Evolutionary conservation across 2,329 filamentous ascomycete genomes (phyloP).

Genomic region (Juglanconis sp.): DNA sequence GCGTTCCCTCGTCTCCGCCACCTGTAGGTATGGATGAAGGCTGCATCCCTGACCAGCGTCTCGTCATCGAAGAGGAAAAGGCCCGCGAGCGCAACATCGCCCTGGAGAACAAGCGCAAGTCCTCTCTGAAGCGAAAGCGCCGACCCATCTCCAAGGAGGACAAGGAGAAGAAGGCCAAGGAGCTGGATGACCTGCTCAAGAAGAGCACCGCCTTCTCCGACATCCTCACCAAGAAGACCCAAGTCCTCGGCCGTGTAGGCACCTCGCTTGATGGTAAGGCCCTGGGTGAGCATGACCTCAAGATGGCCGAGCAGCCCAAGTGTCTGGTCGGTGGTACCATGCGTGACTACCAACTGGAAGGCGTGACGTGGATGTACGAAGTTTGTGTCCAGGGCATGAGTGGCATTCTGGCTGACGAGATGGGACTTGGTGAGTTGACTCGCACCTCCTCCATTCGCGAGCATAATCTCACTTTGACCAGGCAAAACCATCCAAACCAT

Average conservation of each 20-base stretch:
- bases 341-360: slow-evolving; percentile 91
- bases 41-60: slow-evolving; percentile 22
- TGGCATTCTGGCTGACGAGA: slow-evolving; percentile 89
- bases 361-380: slow-evolving; percentile 93
- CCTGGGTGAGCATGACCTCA: slow-evolving; percentile 63
- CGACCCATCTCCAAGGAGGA: slow-evolving; percentile 49
- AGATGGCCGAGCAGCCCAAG: slow-evolving; percentile 77
- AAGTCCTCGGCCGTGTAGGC: slow-evolving; percentile 60
- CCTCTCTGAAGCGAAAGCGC: slow-evolving; percentile 43
- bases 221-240: slow-evolving; percentile 61
- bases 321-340: slow-evolving; percentile 84
- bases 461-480: slow-evolving; percentile 24
- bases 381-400: slow-evolving; percentile 76
- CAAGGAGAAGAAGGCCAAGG: slow-evolving; percentile 54
- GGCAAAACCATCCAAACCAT: slow-evolving; percentile 93
- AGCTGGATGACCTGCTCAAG: slow-evolving; percentile 56
- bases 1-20: slow-evolving; percentile 37
- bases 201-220: slow-evolving; percentile 61
- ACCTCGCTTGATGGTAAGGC: slow-evolving; percentile 58
- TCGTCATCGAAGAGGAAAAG: slow-evolving; percentile 43
- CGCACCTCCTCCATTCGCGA: background rate
- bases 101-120: slow-evolving; percentile 41
- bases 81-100: slow-evolving; percentile 46
- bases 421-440: slow-evolving; percentile 65
- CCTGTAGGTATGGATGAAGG: slow-evolving; percentile 26